A percentile compares a stretch with the other conserved stretches of the same genome.
Conservation (phyloP, 1,284 basidiomycete species). For the Tilletia caries region DNA sequence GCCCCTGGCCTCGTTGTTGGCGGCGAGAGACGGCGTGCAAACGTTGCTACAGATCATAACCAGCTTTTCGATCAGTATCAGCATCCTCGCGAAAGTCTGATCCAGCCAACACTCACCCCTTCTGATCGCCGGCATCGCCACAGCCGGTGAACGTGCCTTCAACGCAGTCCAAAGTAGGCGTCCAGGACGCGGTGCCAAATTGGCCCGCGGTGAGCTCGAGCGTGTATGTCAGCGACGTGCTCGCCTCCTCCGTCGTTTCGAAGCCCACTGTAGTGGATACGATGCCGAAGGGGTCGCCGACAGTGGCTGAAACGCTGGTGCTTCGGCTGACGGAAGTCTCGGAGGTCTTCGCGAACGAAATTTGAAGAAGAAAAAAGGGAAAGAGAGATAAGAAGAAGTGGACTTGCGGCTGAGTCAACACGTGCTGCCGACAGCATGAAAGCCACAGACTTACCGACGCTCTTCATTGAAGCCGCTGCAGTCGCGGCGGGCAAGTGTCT, state of each 20-base stretch:
- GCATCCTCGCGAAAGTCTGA: not conserved
- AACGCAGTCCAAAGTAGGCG: not conserved
- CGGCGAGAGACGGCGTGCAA: not conserved
- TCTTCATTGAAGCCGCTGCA: not conserved
- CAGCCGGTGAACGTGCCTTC: not conserved
- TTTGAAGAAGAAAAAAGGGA: too few species aligned
- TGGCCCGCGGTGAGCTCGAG: not conserved
- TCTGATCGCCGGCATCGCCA: not conserved
- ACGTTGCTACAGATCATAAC: not conserved
- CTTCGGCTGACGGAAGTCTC: not conserved
- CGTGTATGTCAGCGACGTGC: not conserved
- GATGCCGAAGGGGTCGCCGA: not conserved
- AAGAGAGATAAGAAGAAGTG: too few species aligned
- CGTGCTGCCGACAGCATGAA: too few species aligned
- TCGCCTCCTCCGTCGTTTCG: conserved; percentile 5
- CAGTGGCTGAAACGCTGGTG: not conserved
- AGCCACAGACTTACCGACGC: not conserved
- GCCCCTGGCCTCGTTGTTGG: not conserved
- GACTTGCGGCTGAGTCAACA: too few species aligned
- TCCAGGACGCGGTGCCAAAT: not conserved
- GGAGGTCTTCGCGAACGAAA: not conserved
- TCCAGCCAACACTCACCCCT: not conserved
- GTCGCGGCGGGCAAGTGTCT: not conserved
- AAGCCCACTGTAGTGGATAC: not conserved
- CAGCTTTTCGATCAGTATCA: not conserved